Conservation (phyloP, 2,329 filamentous ascomycete genomes). For the Bisporella sp. region DNA sequence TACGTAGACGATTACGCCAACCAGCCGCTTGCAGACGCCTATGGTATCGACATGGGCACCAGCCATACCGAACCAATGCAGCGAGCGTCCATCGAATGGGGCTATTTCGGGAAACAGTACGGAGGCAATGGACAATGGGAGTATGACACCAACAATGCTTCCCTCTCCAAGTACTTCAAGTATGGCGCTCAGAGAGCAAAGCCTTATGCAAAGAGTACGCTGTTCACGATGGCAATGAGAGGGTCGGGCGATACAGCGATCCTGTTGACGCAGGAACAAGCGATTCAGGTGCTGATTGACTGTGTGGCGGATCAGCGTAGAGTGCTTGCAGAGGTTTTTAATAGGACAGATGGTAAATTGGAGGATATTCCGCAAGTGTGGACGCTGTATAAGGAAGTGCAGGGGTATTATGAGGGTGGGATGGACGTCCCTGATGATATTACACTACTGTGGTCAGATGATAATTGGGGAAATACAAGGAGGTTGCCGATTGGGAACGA, state of each 20-base stretch:
- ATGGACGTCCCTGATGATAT: slow-evolving; percentile 58
- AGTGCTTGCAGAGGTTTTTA: slow-evolving; percentile 50
- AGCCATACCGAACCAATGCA: slow-evolving; percentile 68
- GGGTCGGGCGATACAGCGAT: slow-evolving; percentile 61
- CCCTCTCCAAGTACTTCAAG: slow-evolving; percentile 60
- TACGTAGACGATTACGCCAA: slow-evolving; percentile 63
- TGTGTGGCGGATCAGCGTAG: slow-evolving; percentile 54
- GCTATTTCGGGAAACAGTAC: slow-evolving; percentile 28
- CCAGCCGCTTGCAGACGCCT: slow-evolving; percentile 65
- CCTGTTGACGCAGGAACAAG: slow-evolving; percentile 43
- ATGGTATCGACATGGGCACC: slow-evolving; percentile 64
- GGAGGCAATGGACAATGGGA: slow-evolving; percentile 53
- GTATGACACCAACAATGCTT: slow-evolving; percentile 62
- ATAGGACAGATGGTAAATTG: slow-evolving; percentile 30
- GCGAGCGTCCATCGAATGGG: slow-evolving; percentile 51
- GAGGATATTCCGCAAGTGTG: slow-evolving; percentile 56
- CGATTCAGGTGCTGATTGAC: slow-evolving; percentile 51
- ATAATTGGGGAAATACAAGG: slow-evolving; percentile 62
- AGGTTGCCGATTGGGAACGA: slow-evolving; percentile 54
- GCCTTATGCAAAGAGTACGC: slow-evolving; percentile 54
- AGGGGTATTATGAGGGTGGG: slow-evolving; percentile 57
- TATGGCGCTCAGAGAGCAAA: slow-evolving; percentile 60
- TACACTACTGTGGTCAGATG: slow-evolving; percentile 62
- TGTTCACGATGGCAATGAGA: slow-evolving; percentile 66
- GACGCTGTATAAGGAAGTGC: slow-evolving; percentile 71